Evolutionary conservation across 805 yeast genomes (phyloP), one percentile per base, ranked within the genome.

Genomic region (Ogataea siamensis): DNA sequence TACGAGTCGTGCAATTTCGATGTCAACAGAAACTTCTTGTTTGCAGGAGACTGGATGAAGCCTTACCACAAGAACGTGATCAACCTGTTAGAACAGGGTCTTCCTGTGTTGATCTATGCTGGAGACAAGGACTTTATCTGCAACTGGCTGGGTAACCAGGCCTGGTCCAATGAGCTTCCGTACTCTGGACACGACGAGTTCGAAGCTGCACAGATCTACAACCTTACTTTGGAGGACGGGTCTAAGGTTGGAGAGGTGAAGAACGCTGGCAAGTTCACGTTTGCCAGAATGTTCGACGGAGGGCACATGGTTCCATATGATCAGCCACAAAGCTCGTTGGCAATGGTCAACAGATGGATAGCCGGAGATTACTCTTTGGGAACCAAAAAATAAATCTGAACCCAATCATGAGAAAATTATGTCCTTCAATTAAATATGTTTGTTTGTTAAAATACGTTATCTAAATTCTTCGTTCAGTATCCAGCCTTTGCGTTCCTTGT

Each of bases 251-350:
- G 98, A 43, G 78, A 83, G 53, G 82, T 80, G 19, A 87, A 87
- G 68, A 82, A 77, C 58, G 74, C 65, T 53, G 78, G 74, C 16
- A 73, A 79, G 28, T 80, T 87, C 55, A 80, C 94, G 3, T 87
- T 83, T 64, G 70, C 87, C 54, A 74, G 95, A 58, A 72, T 87
- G 27, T 83, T 62, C 49, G 84, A 78, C 46, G 95, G 91, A 25
- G 96, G 96, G 8, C 96, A 87, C 62, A 84, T 87, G 95, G 95
- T 87, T 48, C 95, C 95, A 20, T 82, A 71, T 52, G 91, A 87
- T 62, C 91, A 86, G 66, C 95, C 95, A 7, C 81, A 73, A 50
- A 73, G 73, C 48, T 68, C 93, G 2, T 70, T 80, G 50, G 74
- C 76, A 23, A 76, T 87, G 82, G 71, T 84, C 14, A 80, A 83